Conservation (phyloP, 169 alveolate genomes). For the Cardiosporidium cionae region DNA sequence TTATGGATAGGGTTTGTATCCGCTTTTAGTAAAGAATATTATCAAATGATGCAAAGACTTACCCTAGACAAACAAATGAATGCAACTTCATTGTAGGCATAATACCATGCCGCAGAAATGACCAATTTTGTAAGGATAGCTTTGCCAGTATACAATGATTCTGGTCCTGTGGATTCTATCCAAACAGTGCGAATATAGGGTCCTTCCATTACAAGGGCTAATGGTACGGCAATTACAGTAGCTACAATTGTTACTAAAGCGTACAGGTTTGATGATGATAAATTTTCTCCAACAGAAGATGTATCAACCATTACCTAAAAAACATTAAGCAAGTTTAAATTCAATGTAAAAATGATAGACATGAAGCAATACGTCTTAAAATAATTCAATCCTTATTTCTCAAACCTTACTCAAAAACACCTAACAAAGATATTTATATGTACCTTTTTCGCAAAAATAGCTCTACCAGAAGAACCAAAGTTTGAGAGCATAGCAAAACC, state of each 20-base stretch:
- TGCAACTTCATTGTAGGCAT: constrained; percentile 60
- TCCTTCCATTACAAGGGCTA: constrained; percentile 49
- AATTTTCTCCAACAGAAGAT: constrained; percentile 50
- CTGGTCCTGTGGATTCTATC: constrained; percentile 23
- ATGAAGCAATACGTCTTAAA: too few species aligned
- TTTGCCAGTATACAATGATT: not conserved
- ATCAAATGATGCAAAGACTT: too few species aligned
- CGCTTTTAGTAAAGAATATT: too few species aligned
- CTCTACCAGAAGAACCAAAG: constrained; percentile 50
- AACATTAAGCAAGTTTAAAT: constrained; percentile 49
- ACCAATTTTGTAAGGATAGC: constrained; percentile 23
- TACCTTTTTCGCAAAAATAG: constrained; percentile 17
- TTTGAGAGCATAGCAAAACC: constrained; percentile 64
- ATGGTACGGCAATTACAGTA: constrained; percentile 51
- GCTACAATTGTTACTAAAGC: constrained; percentile 56
- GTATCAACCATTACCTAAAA: constrained; percentile 49
- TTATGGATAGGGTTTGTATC: too few species aligned
- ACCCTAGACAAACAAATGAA: constrained; percentile 59
- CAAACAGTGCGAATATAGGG: constrained; percentile 34
- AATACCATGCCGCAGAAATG: constrained; percentile 57
- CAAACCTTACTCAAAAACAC: too few species aligned
- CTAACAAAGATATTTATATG: not conserved
- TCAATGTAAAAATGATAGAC: too few species aligned
- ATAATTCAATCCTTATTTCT: too few species aligned
- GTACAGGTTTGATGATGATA: constrained; percentile 53